phyloP scores from a whole-genome alignment of 495 filamentous ascomycete genomes.

The Aspergillus ellipticus region DNA sequence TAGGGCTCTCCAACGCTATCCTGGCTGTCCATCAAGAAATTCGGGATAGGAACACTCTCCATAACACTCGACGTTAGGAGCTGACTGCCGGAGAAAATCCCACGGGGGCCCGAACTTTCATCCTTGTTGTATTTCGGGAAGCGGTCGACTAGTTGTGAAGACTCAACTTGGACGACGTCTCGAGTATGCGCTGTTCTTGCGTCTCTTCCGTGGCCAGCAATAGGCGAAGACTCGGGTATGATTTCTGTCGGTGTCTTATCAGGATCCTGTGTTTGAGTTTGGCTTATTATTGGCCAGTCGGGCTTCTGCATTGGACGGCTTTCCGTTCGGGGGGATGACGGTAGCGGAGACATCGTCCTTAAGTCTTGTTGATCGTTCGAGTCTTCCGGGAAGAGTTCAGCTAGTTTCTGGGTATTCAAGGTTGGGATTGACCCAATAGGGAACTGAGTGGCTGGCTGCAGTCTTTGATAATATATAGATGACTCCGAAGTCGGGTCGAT shows the following conservation, averaged over 20 bases:
- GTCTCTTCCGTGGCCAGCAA: conserved; percentile 16
- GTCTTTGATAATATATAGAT: conserved; percentile 38
- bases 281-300: conserved; percentile 5
- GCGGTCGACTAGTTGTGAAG: conserved; percentile 40
- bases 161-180: conserved; percentile 42
- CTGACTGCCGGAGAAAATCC: conserved; percentile 34
- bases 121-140: conserved; percentile 9
- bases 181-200: conserved; percentile 13
- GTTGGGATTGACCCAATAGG: conserved; percentile 42
- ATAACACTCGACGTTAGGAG: conserved; percentile 44
- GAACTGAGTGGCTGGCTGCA: conserved; percentile 40
- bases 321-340: conserved; percentile 10
- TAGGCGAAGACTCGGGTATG: conserved; percentile 42
- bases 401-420: conserved; percentile 40
- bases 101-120: conserved; percentile 13
- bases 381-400: conserved; percentile 40
- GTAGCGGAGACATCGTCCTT: conserved; percentile 4
- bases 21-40: conserved; percentile 40
- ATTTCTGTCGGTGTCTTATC: conserved; percentile 30
- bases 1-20: conserved; percentile 46
- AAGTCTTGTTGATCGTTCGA: conserved; percentile 18
- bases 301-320: not conserved
- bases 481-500: conserved; percentile 35
- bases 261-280: conserved; percentile 22
- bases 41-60: conserved; percentile 44